Conservation (phyloP, 805 yeast genomes). For the Cyberlindnera xishuangbannaensis region DNA sequence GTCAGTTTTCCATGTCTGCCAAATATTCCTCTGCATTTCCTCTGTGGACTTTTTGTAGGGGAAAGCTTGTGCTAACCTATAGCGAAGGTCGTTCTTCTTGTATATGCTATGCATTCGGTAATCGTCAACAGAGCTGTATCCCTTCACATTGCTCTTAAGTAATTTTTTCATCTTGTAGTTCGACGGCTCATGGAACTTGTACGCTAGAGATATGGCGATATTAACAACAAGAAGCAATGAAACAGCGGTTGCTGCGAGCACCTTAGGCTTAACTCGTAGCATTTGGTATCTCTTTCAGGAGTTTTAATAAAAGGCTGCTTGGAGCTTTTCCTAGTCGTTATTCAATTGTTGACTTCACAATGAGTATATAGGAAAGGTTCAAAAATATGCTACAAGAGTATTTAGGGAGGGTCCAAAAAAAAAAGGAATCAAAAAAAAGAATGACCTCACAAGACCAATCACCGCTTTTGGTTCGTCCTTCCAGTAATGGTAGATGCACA, state of each 20-base stretch:
- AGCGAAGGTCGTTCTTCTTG: constrained; percentile 8
- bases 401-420: too few species aligned
- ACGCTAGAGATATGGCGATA: constrained; percentile 3
- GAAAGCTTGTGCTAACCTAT: constrained; percentile 9
- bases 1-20: constrained; percentile 43
- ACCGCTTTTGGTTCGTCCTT: too few species aligned
- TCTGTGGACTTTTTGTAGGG: constrained; percentile 12
- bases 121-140: constrained; percentile 12
- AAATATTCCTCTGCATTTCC: constrained; percentile 34
- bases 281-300: too few species aligned
- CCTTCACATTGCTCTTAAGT: constrained; percentile 4
- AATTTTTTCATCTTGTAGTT: background rate
- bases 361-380: too few species aligned
- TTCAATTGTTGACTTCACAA: too few species aligned
- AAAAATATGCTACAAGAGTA: too few species aligned
- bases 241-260: background rate
- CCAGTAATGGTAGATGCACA: too few species aligned
- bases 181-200: constrained; percentile 10
- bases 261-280: constrained; percentile 4
- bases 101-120: constrained; percentile 7
- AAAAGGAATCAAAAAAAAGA: too few species aligned
- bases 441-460: too few species aligned
- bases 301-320: too few species aligned
- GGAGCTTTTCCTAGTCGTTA: too few species aligned
- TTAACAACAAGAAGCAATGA: constrained; percentile 1